Percentiles rank a stretch among this genome's conserved stretches.
These are phyloP conservation scores for Metschnikowia amazonensis DNA, from an alignment of 805 yeast genomes.

Conservation along the genomic window DNA sequence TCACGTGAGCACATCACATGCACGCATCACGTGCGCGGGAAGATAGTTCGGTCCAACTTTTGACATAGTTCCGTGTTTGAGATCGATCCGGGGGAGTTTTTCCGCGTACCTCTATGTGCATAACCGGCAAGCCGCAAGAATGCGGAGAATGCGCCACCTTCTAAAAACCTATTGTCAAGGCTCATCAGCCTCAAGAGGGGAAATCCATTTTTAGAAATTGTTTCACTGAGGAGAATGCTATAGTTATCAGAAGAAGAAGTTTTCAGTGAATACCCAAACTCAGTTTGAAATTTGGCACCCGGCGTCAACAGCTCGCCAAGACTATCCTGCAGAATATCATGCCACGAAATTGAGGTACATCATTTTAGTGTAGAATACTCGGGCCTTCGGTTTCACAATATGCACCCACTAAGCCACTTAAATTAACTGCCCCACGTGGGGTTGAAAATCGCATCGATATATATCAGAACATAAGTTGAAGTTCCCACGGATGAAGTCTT, in stretches of 20 bases:
- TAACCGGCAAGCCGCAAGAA: background rate
- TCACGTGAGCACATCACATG: background rate
- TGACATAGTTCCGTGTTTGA: too few relatives aligned
- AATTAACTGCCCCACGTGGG: constrained; percentile 1
- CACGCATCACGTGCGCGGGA: too few relatives aligned
- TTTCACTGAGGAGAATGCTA: too few relatives aligned
- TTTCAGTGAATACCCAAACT: too few relatives aligned
- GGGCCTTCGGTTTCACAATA: background rate
- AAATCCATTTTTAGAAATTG: too few relatives aligned
- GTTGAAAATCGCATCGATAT: too few relatives aligned
- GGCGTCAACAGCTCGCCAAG: background rate
- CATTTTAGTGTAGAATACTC: background rate
- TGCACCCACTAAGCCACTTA: background rate
- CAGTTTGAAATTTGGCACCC: background rate
- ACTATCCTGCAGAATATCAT: background rate
- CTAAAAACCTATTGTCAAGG: background rate
- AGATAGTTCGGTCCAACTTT: background rate
- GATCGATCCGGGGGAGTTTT: background rate
- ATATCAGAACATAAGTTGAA: too few relatives aligned
- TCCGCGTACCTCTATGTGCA: background rate
- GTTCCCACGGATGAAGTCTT: too few relatives aligned
- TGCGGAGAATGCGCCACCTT: background rate
- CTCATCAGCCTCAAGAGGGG: background rate
- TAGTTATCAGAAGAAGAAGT: too few relatives aligned
- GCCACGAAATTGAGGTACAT: constrained; percentile 3